Percentiles rank a stretch among this genome's conserved stretches.
These are phyloP conservation scores for Heterobasidion annosum DNA, from an alignment of 1,284 basidiomycete species.

Conservation along the genomic window DNA sequence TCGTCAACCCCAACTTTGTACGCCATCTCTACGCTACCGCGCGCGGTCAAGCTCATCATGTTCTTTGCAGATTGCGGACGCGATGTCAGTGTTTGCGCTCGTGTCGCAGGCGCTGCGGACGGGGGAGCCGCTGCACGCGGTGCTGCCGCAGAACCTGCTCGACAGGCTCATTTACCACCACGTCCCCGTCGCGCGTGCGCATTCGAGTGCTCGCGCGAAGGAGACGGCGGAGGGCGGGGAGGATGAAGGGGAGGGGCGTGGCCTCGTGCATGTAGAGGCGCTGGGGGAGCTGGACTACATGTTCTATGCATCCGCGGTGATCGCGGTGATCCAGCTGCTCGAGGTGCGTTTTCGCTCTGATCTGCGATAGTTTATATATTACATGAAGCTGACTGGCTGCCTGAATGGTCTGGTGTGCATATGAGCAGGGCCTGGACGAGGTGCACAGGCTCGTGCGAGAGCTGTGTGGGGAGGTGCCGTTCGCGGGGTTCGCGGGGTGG, in stretches of 20 bases:
- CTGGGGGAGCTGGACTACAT: constrained; percentile 32
- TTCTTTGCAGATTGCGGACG: constrained; percentile 9
- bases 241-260: not conserved
- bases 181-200: constrained; percentile 9
- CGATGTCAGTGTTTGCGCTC: constrained; percentile 33
- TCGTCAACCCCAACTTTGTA: constrained; percentile 40
- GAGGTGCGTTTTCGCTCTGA: constrained; percentile 20
- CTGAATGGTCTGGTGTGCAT: not conserved
- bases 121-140: constrained; percentile 35
- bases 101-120: constrained; percentile 37
- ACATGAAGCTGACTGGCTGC: not conserved
- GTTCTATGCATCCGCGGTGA: constrained; percentile 34
- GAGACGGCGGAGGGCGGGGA: not conserved
- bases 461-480: constrained; percentile 37
- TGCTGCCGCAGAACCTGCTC: constrained; percentile 31
- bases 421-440: constrained; percentile 31
- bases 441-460: constrained; percentile 28
- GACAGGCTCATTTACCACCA: constrained; percentile 36
- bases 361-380: not conserved
- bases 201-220: not conserved
- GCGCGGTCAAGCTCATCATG: not conserved
- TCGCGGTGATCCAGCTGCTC: constrained; percentile 34
- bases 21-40: constrained; percentile 10
- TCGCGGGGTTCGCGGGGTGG: constrained; percentile 35
- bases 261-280: constrained; percentile 11